Conservation (phyloP, 2,329 filamentous ascomycete species). For the Ophiocordyceps sinensis region DNA sequence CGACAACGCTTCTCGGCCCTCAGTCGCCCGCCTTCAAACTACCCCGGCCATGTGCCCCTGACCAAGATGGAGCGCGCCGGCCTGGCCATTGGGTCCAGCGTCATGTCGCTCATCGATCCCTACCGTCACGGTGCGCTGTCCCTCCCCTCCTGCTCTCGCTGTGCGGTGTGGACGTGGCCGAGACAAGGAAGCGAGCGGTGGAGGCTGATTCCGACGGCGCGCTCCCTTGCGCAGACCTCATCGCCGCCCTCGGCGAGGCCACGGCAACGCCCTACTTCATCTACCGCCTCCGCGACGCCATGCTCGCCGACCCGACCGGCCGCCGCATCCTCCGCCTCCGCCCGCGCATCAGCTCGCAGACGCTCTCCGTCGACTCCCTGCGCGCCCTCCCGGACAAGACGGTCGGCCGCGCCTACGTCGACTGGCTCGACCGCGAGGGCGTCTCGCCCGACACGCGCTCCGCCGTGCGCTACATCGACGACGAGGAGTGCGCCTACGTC, state of each 20-base stretch:
- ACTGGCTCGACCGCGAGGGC: constrained; percentile 87
- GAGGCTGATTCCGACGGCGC: too few relatives aligned
- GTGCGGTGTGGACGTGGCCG: too few relatives aligned
- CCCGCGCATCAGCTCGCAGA: constrained; percentile 72
- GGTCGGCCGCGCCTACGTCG: constrained; percentile 69
- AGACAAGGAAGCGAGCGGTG: too few relatives aligned
- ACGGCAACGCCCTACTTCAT: constrained; percentile 95
- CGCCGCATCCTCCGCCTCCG: constrained; percentile 82
- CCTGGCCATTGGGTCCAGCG: constrained; percentile 50
- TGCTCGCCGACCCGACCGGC: constrained; percentile 73
- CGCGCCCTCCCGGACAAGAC: constrained; percentile 57
- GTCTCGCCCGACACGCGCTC: constrained; percentile 84
- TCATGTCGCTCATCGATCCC: constrained; percentile 57
- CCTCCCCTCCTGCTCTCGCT: neutral
- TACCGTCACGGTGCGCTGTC: constrained; percentile 52
- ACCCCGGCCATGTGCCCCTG: constrained; percentile 84
- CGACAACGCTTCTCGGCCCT: constrained; percentile 56
- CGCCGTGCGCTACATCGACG: constrained; percentile 77
- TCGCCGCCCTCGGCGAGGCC: constrained; percentile 85
- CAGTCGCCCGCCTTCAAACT: constrained; percentile 73
- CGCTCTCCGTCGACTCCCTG: constrained; percentile 50
- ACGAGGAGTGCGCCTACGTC: constrained; percentile 92
- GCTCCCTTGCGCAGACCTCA: constrained; percentile 52
- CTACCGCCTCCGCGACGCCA: constrained; percentile 75
- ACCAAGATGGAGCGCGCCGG: constrained; percentile 61